Evolutionary conservation across 2,329 filamentous ascomycete species (phyloP), one percentile per base, ranked within the genome.

Genomic region (Xylariaceae sp.): DNA sequence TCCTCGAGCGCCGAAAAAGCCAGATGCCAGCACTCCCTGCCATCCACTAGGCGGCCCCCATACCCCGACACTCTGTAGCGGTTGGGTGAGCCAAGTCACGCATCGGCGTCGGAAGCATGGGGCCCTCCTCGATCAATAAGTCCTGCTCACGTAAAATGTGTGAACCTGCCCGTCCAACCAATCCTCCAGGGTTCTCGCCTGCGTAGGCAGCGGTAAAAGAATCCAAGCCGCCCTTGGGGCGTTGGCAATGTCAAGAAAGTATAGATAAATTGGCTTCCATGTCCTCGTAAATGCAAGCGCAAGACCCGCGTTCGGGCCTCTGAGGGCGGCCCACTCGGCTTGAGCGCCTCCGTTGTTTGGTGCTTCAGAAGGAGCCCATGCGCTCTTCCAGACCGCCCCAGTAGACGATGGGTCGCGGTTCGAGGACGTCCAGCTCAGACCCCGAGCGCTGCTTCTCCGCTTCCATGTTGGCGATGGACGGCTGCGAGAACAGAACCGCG

Each of bases 301-400:
- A n/a, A n/a, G n/a, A n/a, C n/a, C n/a, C n/a, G n/a, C n/a, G n/a
- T n/a, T n/a, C n/a, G n/a, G n/a, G n/a, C n/a, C n/a, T n/a, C n/a
- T 12, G 19, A 36, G 28, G n/a, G 7, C 26, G 13, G 23, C 28
- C 14, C 28, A 12, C 14, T 5, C 8, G 7, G 31, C 4, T 19
- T n/a, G 22, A 18, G 9, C 17, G 24, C 23, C 5, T 14, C 28
- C 28, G 19, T 22, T 18, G n/a, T n/a, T n/a, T n/a, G n/a, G n/a
- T n/a, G n/a, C n/a, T n/a, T n/a, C 49, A 61, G 30, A 65, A 57
- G 14, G 56, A 59, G 43, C 61, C 60, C 52, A 78, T 75, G 33
- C 73, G 65, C 59, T 78, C 75, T 56, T 79, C 75, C 30, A 80
- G 55, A 24, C 76, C 72, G 43, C 70, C 72, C 68, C 75, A 80